Evolutionary conservation across 2,329 filamentous ascomycete species (phyloP), one percentile per base, ranked within the genome.

Genomic region (Emmonsiellopsis sp.): DNA sequence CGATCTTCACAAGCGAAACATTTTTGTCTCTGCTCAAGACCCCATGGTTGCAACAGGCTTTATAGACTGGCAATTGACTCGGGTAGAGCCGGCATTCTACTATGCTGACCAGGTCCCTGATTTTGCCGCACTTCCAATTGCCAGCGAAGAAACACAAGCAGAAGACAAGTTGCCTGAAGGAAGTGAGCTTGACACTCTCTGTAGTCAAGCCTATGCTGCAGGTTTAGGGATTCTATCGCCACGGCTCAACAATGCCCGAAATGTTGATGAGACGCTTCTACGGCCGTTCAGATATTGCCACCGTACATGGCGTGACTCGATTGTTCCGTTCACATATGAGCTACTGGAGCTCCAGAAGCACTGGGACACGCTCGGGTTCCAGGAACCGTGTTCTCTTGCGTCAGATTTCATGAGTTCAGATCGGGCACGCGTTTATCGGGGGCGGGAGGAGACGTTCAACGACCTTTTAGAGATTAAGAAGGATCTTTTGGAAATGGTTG

Each of bases 11-110:
- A 68, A 65, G 60, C 59, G 67, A 55, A 74, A 73, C 58, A 71
- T 74, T 32, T 73, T 71, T 55, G 67, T 74, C 44, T 68, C 65
- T 8, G 63, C 68, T 49, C 61, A 68, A 5, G 60, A 72, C 51
- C 66, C 71, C 21, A 64, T 63, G n/a, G 43, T 63, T 21, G 59
- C 74, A 3, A 65, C 68, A 5, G 63, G 60, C 13, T 68, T 74
- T 11, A 70, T 74, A 13, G 70, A 74, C 55, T 74, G 68, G 71
- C 70, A 74, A 56, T 67, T 65, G 1, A 57, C 63, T 43, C 67
- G 64, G 54, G 64, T 73, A 50, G 68, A 72, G 53, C 69, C 69
- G 40, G 63, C 65, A 31, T 72, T 72, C 52, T 67, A 61, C 60
- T 68, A 71, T 56, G 59, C 66, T 51, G 61, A 70, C 53, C 62